Percentiles rank a stretch among this genome's conserved stretches.
Conservation (phyloP, 192 early-diverging fungal genomes). For the Podila horticola region DNA sequence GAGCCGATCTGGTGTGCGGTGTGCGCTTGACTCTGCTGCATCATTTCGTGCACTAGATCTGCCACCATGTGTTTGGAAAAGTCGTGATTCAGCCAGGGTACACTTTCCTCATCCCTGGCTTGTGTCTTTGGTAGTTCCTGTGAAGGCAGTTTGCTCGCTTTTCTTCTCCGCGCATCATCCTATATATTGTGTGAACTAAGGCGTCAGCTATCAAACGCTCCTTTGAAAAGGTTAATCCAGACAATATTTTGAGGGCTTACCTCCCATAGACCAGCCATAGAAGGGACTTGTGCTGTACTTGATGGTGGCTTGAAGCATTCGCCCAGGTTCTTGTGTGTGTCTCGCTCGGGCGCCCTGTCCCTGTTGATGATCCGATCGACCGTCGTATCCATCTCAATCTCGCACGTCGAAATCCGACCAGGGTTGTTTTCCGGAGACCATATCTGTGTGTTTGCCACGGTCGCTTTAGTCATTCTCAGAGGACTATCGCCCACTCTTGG, state of each 20-base stretch:
- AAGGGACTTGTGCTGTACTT: conserved; percentile 39
- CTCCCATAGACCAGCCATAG: conserved; percentile 47
- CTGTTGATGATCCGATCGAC: conserved; percentile 75
- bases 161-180: conserved; percentile 41
- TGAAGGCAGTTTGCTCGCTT: conserved; percentile 27
- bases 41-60: conserved; percentile 29
- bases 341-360: conserved; percentile 54
- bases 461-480: conserved; percentile 16
- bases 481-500: conserved; percentile 23
- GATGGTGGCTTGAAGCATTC: conserved; percentile 41
- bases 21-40: conserved; percentile 19
- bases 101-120: conserved; percentile 18
- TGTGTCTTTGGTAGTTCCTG: conserved; percentile 45
- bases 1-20: conserved; percentile 20
- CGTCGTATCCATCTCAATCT: conserved; percentile 80
- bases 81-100: conserved; percentile 47
- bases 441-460: conserved; percentile 24
- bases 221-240: no score
- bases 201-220: no score
- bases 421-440: conserved; percentile 40
- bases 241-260: neutral
- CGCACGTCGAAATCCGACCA: conserved; percentile 69
- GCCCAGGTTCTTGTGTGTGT: conserved; percentile 54
- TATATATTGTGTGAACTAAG: neutral
- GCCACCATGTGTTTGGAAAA: conserved; percentile 29